phyloP scores from a whole-genome alignment of 2,329 filamentous ascomycete species.

The Neopestalotiopsis clavispora region DNA sequence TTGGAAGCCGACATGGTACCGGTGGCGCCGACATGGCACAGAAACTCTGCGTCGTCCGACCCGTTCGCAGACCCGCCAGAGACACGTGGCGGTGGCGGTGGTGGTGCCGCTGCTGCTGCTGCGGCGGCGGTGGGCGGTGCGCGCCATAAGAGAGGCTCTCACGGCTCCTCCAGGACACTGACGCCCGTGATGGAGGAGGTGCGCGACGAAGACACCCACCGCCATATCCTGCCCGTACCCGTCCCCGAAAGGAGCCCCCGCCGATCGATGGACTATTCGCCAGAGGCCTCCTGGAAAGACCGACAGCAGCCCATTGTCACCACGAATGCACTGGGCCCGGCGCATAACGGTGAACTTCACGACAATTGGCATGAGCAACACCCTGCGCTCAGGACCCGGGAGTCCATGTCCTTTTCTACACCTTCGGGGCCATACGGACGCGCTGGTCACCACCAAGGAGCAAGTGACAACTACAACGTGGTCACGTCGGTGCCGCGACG shows the following conservation, averaged over 20 bases:
- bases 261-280: background rate
- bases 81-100: background rate
- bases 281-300: background rate
- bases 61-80: slow-evolving; percentile 3
- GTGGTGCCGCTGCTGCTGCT: too few relatives aligned
- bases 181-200: background rate
- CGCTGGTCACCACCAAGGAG: background rate
- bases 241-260: background rate
- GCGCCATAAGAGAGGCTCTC: background rate
- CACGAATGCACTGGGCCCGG: background rate
- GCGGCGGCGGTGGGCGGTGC: too few relatives aligned
- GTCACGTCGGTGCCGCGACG: background rate
- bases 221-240: background rate
- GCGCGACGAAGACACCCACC: background rate
- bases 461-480: background rate
- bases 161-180: background rate
- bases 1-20: background rate
- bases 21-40: background rate
- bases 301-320: background rate
- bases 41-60: background rate
- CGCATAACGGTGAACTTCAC: background rate
- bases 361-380: background rate
- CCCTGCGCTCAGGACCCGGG: slow-evolving; percentile 1
- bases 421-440: background rate
- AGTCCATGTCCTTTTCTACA: background rate